Evolutionary conservation across 305 asterid species (phyloP), one percentile per base, ranked within the genome.

Genomic region (Fraxinus angustifolia): DNA sequence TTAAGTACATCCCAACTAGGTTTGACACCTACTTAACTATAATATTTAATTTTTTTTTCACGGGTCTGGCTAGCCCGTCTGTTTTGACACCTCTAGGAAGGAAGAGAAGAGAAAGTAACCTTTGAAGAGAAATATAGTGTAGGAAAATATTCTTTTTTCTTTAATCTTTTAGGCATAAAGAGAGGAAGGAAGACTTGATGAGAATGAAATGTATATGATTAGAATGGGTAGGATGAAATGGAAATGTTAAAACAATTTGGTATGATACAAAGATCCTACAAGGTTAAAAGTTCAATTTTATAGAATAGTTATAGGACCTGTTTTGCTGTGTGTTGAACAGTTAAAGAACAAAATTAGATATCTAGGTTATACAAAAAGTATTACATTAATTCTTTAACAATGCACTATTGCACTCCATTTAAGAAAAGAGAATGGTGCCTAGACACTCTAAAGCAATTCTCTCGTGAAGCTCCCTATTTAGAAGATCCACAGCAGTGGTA

Each of bases 101-200:
- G 77, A 76, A 76, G 82, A 71, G 6, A 79, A 76, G 75, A 72
- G 73, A 30, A 23, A 17, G 73, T 58, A 71, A 78, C 78, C 58
- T 8, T 42, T 28, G 35, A 72, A 73, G 67, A 50, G 33, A 73
- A 40, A n/a, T 40, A 70, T 42, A 65, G 70, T 23, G 73, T 71
- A 40, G 38, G 7, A 45, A 14, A 28, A 10, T 45, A 75, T 12
- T 45, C 40, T 3, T 31, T 71, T 16, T 38, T 60, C 14, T 19
- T 60, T 19, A 21, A 21, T 60, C 12, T 28, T 68, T 68, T 68
- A 11, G 40, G 38, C 4, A 21, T 68, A 68, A 67, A 68, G 19
- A 28, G 8, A 68, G 74, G 71, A 19, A 21, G 71, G 74, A 67
- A 67, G 19, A 68, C 21, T 28, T 21, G n/a, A 68, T 68, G 74